Evolutionary conservation across 2,329 filamentous ascomycete species (phyloP), one percentile per base, ranked within the genome.

Genomic region (Moelleriella libera): DNA sequence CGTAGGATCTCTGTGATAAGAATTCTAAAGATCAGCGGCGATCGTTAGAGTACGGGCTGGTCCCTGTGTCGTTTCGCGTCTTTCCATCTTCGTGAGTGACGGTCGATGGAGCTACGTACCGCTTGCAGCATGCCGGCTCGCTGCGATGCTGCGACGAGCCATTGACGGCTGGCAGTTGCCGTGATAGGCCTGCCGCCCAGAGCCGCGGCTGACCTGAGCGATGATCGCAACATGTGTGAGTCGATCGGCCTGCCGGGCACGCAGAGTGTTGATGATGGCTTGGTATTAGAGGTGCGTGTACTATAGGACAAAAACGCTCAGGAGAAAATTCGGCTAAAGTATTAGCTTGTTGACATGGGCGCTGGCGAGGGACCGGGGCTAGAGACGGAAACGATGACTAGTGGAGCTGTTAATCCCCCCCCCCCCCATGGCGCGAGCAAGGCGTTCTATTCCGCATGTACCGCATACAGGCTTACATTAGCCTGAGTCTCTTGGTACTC

Each of bases 161-260:
- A 80, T 79, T 80, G 77, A 63, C 71, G 75, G 63, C 67, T 66
- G 56, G 68, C 68, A 60, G 68, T 66, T 58, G 72, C 69, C 63
- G 68, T 68, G 63, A 68, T 58, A 60, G 75, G 69, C 68, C 69
- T 72, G 63, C 68, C 67, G 67, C 73, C 69, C 63, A 80, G 66
- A 59, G 72, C 69, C 71, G 71, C 77, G 62, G 74, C 74, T 64
- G 78, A 79, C 70, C 73, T 76, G 70, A 82, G 68, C 66, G 78
- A 81, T 65, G 76, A 77, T 71, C 78, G 79, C 75, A 83, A 74
- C 79, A 83, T 83, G 71, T 71, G 70, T 68, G 68, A 70, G 69
- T 71, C 64, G 62, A 63, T 65, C 8, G 66, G 64, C 61, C 57
- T 50, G 60, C 58, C 57, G 28, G 21, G 6, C 9, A 43, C 29